phyloP scores from a whole-genome alignment of 1,284 basidiomycete species.

The Cutaneotrichosporon spelunceum region DNA sequence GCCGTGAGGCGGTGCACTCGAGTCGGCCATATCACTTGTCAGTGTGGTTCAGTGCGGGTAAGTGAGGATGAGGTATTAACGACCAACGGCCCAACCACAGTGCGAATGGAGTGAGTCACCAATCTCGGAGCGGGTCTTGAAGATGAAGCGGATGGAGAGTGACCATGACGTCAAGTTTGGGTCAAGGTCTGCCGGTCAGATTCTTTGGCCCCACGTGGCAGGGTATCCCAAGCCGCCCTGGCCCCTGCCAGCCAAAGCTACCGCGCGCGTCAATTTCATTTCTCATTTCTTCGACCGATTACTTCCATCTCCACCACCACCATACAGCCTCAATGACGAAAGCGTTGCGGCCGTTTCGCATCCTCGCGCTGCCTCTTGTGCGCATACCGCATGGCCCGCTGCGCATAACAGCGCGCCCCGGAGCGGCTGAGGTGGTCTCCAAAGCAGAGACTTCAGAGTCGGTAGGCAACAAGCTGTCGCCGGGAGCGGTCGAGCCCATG shows the following conservation, averaged over 20 bases:
- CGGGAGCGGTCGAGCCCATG: slow-evolving; percentile 4
- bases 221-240: background rate
- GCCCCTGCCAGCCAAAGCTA: background rate
- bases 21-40: slow-evolving; percentile 1
- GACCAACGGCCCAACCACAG: background rate
- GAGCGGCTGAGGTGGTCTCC: background rate
- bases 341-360: slow-evolving; percentile 33
- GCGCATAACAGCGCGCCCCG: slow-evolving; percentile 7
- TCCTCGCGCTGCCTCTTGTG: slow-evolving; percentile 45
- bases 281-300: background rate
- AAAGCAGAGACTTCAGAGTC: background rate
- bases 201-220: background rate
- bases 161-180: background rate
- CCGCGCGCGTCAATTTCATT: background rate
- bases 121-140: no score
- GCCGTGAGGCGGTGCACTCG: background rate
- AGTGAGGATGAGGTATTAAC: background rate
- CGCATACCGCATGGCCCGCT: slow-evolving; percentile 33
- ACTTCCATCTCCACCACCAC: background rate
- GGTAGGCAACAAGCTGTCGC: slow-evolving; percentile 1
- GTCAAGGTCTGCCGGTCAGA: background rate
- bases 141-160: background rate
- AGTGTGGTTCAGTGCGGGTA: background rate
- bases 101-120: background rate
- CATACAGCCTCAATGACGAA: slow-evolving; percentile 3